Base-by-base conservation (phyloP, 306 rosid genomes). In the Abrus pulchellus region DNA sequence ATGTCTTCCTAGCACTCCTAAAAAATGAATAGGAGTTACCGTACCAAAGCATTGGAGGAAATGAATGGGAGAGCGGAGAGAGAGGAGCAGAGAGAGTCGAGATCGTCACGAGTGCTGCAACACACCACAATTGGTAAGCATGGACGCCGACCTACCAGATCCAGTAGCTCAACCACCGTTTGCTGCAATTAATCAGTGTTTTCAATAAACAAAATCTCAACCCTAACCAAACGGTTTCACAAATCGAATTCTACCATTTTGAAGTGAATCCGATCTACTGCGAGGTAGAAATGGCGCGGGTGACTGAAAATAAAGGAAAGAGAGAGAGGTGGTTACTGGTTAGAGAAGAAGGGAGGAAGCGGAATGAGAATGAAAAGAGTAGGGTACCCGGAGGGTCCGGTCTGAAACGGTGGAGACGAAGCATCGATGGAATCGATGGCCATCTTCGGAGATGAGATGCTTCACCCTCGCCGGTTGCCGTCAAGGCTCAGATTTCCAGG, bases 31-130 rank as follows among this genome's bases (percentile, higher is more conserved):
- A 36, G 40, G 40, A 36, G 40, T 36, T 36, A 36, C 2, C 40
- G 40, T 2, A 94, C 98, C 92, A 92, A 65, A 69, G 93, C 81
- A 34, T 94, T 75, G n/a, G 87, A 59, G 57, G 94, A 88, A 79
- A 92, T 87, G 74, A 85, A 88, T 12, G 93, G 93, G 81, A 94
- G 90, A 53, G 84, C 40, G 38, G 89, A 83, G 48, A 95, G 87
- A 67, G 94, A 84, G 62, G 90, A 90, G 83, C 88, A 89, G 76
- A 90, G 92, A 89, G 93, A 87, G 62, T 92, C 98, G 32, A 94
- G 94, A 73, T 92, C 97, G 78, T 94, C 98, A 49, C 94, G 94
- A 44, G 90, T 89, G 83, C 96, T 94, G 81, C 98, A 92, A 49
- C 94, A 88, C 54, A 94, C 87, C 11, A 88, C 91, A 72, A 91